Base-by-base conservation (phyloP, 371 early-diverging fungal species). In the Blakeslea trispora region DNA sequence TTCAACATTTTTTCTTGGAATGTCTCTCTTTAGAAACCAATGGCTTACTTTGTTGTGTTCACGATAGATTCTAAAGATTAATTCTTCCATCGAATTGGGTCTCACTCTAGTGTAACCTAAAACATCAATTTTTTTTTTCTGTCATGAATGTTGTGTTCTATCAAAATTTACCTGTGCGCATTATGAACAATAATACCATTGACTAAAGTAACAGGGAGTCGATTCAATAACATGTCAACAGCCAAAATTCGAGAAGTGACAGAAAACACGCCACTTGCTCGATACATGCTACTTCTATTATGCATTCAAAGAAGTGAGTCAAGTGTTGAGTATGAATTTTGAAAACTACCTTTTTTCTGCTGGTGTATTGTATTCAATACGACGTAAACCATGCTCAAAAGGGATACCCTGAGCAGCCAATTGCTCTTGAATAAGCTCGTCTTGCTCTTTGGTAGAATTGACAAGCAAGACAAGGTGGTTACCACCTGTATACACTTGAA, bases 231-330 rank as follows among this genome's bases (percentile, higher is more conserved):
- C 75, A 99, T 77, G 69, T 99, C 99, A 35, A 96, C 95, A n/a
- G 95, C 87, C 23, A 99, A 72, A 41, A 97, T 93, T 32, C 95
- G 82, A 17, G 96, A 88, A 1, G 98, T 94, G 23, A 92, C 79
- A 5, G 92, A 83, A 55, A 98, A 75, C 5, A 98, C 79, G 8
- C 99, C 99, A 45, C 99, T 95, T 28, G 71, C 63, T 2, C 86
- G 79, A 72, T 97, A 97, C 54, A 93, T 64, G 10, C 75, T 81
- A 5, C 69, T 57, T 88, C 91, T 67, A 56, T 32, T 34, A n/a
- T n/a, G n/a, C n/a, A n/a, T n/a, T n/a, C n/a, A n/a, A n/a, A n/a
- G n/a, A n/a, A n/a, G n/a, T n/a, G n/a, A n/a, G n/a, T n/a, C n/a
- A n/a, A n/a, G n/a, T n/a, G n/a, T n/a, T n/a, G 24, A n/a, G 32